Percentiles rank a stretch among this genome's conserved stretches.
Conservation (phyloP, 2,329 filamentous ascomycete genomes). For the Fusarium sp. region DNA sequence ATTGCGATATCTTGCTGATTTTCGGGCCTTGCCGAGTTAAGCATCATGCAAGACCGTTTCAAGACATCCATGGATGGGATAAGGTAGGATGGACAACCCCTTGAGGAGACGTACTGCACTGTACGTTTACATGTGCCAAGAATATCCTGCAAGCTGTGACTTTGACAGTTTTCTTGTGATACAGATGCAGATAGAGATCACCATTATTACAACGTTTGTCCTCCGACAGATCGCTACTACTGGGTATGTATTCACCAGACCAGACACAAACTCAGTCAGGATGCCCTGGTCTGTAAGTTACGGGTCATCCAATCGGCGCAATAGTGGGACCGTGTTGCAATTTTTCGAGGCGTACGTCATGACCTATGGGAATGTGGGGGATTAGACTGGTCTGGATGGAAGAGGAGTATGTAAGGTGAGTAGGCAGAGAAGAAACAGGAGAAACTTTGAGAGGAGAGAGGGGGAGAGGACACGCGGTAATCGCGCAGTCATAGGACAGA, state of each 20-base stretch:
- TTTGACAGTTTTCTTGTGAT: background rate
- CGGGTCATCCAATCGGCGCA: constrained; percentile 25
- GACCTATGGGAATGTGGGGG: constrained; percentile 27
- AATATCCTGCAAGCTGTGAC: constrained; percentile 1
- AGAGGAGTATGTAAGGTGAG: constrained; percentile 1
- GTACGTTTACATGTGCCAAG: constrained; percentile 29
- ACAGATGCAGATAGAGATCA: constrained; percentile 22
- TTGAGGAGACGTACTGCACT: background rate
- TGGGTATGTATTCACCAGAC: background rate
- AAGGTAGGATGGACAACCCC: background rate
- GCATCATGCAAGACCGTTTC: constrained; percentile 29
- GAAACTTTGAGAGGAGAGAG: constrained; percentile 13
- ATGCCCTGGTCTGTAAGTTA: background rate
- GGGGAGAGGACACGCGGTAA: constrained; percentile 27
- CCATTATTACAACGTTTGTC: background rate
- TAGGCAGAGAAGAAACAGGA: background rate
- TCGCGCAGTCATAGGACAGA: constrained; percentile 17
- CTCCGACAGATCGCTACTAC: background rate
- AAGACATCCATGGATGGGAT: constrained; percentile 15
- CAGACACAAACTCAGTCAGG: background rate
- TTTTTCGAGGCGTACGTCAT: constrained; percentile 32
- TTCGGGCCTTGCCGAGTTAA: constrained; percentile 23
- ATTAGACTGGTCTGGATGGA: constrained; percentile 24
- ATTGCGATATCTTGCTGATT: constrained; percentile 3
- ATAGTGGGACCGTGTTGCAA: constrained; percentile 16